Conservation (phyloP, 257 asterid genomes). For the Gentiana straminea region DNA sequence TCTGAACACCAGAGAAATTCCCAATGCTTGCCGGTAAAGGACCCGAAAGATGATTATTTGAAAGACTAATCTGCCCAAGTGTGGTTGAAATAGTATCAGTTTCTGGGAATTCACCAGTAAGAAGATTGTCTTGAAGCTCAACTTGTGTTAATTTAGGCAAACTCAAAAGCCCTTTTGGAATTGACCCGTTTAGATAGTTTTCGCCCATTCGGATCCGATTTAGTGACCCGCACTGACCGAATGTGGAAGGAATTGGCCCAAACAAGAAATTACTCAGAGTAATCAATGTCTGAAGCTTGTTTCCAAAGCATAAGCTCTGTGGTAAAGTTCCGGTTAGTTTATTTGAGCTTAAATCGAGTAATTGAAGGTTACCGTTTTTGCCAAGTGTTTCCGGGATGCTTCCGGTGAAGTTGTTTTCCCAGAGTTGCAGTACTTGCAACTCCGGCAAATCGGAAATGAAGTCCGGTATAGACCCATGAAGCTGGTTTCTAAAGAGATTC, state of each 20-base stretch:
- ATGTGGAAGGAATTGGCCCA: slow-evolving; percentile 74
- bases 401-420: slow-evolving; percentile 97
- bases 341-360: slow-evolving; percentile 73
- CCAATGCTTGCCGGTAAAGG: slow-evolving; percentile 79
- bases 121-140: slow-evolving; percentile 79
- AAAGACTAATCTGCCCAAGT: slow-evolving; percentile 78
- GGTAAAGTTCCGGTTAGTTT: slow-evolving; percentile 84
- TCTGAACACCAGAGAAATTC: slow-evolving; percentile 70
- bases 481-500: slow-evolving; percentile 79
- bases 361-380: slow-evolving; percentile 51
- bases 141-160: slow-evolving; percentile 69
- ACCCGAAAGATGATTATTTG: slow-evolving; percentile 70
- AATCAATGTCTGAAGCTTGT: slow-evolving; percentile 55
- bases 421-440: slow-evolving; percentile 73
- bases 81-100: slow-evolving; percentile 26
- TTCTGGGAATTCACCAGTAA: slow-evolving; percentile 69
- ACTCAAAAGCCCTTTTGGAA: slow-evolving; percentile 68
- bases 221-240: slow-evolving; percentile 67
- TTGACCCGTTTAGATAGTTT: slow-evolving; percentile 77
- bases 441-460: slow-evolving; percentile 68
- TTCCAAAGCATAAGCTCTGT: slow-evolving; percentile 54
- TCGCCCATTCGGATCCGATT: slow-evolving; percentile 82
- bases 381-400: slow-evolving; percentile 70
- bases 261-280: slow-evolving; percentile 72
- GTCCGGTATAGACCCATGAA: slow-evolving; percentile 86